These are phyloP conservation scores for Ambrosia artemisiifolia DNA, from an alignment of 129 eudicot genomes.

Conservation along the genomic window DNA sequence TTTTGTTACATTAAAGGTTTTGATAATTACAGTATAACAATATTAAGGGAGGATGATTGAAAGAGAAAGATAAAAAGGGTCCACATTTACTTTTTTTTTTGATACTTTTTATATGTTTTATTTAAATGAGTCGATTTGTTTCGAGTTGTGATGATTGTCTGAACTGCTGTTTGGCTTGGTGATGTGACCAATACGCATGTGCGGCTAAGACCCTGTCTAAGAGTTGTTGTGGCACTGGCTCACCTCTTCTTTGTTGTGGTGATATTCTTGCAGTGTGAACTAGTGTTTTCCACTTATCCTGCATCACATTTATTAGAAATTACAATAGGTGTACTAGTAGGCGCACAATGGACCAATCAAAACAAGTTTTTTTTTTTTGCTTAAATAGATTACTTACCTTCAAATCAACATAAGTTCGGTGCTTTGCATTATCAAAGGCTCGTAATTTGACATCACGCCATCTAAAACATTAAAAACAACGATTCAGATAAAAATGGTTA, in stretches of 20 bases:
- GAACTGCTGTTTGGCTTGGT: slow-evolving; percentile 81
- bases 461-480: slow-evolving; percentile 37
- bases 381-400: slow-evolving; percentile 49
- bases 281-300: slow-evolving; percentile 99
- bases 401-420: slow-evolving; percentile 95
- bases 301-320: too few relatives aligned
- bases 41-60: slow-evolving; percentile 15
- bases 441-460: slow-evolving; percentile 97
- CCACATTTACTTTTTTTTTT: slow-evolving; percentile 5
- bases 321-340: too few relatives aligned
- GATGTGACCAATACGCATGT: slow-evolving; percentile 94
- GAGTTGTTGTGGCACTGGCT: slow-evolving; percentile 97
- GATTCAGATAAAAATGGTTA: neutral
- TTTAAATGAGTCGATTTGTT: slow-evolving; percentile 60
- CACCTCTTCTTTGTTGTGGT: slow-evolving; percentile 98
- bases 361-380: neutral
- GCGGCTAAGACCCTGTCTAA: slow-evolving; percentile 89
- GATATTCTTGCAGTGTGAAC: slow-evolving; percentile 98
- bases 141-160: slow-evolving; percentile 53
- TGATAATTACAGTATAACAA: slow-evolving; percentile 25
- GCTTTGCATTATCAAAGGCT: slow-evolving; percentile 93
- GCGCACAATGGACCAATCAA: neutral
- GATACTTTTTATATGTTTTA: slow-evolving; percentile 3
- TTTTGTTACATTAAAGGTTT: slow-evolving; percentile 16
- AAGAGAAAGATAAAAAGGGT: slow-evolving; percentile 1